These are phyloP conservation scores for Parastagonospora nodorum DNA, from an alignment of 2,329 filamentous ascomycete species.

Conservation along the genomic window DNA sequence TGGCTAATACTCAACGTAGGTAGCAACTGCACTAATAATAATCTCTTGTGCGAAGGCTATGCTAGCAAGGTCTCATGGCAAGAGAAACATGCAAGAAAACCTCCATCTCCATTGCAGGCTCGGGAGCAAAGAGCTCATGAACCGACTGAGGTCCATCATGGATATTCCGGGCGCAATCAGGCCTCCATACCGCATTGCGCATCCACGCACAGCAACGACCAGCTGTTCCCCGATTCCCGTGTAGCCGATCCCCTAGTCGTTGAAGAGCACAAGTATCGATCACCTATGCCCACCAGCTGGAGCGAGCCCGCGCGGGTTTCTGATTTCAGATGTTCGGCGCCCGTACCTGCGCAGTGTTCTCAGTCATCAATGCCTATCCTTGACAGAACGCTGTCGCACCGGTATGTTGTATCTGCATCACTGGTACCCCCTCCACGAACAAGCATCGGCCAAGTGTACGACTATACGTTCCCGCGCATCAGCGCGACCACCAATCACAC, in stretches of 20 bases:
- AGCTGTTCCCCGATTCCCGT: slow-evolving; percentile 31
- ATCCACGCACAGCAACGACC: slow-evolving; percentile 10
- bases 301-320: slow-evolving; percentile 24
- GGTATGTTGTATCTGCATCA: slow-evolving; percentile 27
- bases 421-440: slow-evolving; percentile 27
- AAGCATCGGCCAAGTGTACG: slow-evolving; percentile 37
- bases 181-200: slow-evolving; percentile 40
- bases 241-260: slow-evolving; percentile 50
- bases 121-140: slow-evolving; percentile 63
- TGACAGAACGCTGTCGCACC: slow-evolving; percentile 26
- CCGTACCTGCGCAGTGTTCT: slow-evolving; percentile 25
- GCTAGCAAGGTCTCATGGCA: slow-evolving; percentile 78
- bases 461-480: slow-evolving; percentile 36
- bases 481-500: slow-evolving; percentile 29
- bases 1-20: slow-evolving; percentile 19
- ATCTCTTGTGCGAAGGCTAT: slow-evolving; percentile 91
- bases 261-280: slow-evolving; percentile 49
- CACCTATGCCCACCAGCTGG: slow-evolving; percentile 25
- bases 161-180: slow-evolving; percentile 23
- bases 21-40: slow-evolving; percentile 87
- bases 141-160: slow-evolving; percentile 20
- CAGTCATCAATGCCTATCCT: slow-evolving; percentile 22
- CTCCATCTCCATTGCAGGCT: slow-evolving; percentile 75
- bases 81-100: slow-evolving; percentile 69
- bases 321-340: slow-evolving; percentile 25